A percentile compares a stretch with the other conserved stretches of the same genome.
phyloP scores from a whole-genome alignment of 495 filamentous ascomycete species.

The Neurospora sp. region DNA sequence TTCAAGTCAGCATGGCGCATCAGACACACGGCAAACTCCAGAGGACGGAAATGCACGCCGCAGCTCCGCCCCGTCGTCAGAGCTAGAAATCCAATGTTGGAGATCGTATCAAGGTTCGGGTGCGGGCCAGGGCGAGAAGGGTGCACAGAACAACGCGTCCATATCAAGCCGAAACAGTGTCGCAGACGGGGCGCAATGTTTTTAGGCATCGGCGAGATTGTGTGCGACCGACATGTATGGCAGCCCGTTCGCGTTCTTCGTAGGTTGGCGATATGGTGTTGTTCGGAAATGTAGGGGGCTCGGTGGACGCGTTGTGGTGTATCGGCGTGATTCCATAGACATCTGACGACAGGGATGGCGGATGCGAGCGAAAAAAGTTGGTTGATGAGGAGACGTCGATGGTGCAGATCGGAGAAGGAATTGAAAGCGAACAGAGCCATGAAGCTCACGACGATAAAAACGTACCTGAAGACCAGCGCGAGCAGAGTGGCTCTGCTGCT shows the following conservation, averaged over 20 bases:
- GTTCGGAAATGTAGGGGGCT: constrained; percentile 1
- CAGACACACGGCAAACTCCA: not conserved
- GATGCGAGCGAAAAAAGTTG: not conserved
- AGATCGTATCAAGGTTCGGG: not conserved
- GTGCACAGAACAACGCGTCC: not conserved
- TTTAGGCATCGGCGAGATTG: not conserved
- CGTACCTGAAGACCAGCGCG: constrained; percentile 98
- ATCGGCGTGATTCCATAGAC: constrained; percentile 4
- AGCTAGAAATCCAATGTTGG: not conserved
- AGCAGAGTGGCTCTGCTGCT: constrained; percentile 95
- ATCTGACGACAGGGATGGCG: not conserved
- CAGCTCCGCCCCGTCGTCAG: not conserved
- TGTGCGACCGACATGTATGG: not conserved
- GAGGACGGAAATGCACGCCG: not conserved
- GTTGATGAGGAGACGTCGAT: not conserved
- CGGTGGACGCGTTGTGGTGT: constrained; percentile 7
- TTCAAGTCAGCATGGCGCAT: constrained; percentile 21
- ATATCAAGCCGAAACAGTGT: not conserved
- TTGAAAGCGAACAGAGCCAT: constrained; percentile 7
- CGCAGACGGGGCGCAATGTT: not conserved
- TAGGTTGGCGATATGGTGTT: not conserved
- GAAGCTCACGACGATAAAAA: constrained; percentile 17
- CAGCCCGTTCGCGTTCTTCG: not conserved
- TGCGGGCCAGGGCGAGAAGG: not conserved
- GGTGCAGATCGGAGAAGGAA: not conserved